Evolutionary conservation across 1,284 basidiomycete genomes (phyloP).

Genomic region (Trametes hirsuta): DNA sequence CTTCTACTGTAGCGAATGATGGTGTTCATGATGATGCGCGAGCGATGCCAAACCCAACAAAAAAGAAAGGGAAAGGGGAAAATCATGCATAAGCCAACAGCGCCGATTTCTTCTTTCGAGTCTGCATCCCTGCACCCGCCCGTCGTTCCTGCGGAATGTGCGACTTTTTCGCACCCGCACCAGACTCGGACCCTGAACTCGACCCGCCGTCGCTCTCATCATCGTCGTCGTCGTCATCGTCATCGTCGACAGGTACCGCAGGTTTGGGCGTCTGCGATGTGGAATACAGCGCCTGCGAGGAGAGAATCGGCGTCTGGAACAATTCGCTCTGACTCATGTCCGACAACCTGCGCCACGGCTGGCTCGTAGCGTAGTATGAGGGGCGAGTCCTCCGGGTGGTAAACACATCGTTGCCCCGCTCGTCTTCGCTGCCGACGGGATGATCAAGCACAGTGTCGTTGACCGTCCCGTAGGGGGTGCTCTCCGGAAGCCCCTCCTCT

Average conservation of each 20-base stretch:
- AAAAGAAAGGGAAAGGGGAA: neutral
- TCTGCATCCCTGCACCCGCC: slow-evolving; percentile 47
- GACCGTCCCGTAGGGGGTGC: slow-evolving; percentile 4
- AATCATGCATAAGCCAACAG: slow-evolving; percentile 4
- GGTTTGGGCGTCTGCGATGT: slow-evolving; percentile 26
- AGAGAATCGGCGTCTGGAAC: slow-evolving; percentile 35
- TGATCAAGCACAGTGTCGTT: slow-evolving; percentile 37
- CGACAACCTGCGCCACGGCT: slow-evolving; percentile 50
- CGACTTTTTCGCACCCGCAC: slow-evolving; percentile 41
- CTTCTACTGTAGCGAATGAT: neutral
- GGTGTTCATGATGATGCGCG: neutral
- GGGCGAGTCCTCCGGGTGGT: too few species aligned
- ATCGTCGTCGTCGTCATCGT: slow-evolving; percentile 36
- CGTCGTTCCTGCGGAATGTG: slow-evolving; percentile 62
- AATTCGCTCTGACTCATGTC: slow-evolving; percentile 50
- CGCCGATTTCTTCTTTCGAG: slow-evolving; percentile 29
- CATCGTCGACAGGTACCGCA: slow-evolving; percentile 19
- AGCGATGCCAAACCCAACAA: neutral
- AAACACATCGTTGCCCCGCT: slow-evolving; percentile 4
- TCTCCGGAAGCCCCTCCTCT: slow-evolving; percentile 8
- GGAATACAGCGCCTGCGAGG: slow-evolving; percentile 40
- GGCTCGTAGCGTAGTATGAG: slow-evolving; percentile 5
- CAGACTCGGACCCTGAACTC: slow-evolving; percentile 42
- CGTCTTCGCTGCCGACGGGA: slow-evolving; percentile 27
- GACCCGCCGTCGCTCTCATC: slow-evolving; percentile 41